Evolutionary conservation across 345 rosid species (phyloP).

Genomic region (Eucalyptus leucophloia): DNA sequence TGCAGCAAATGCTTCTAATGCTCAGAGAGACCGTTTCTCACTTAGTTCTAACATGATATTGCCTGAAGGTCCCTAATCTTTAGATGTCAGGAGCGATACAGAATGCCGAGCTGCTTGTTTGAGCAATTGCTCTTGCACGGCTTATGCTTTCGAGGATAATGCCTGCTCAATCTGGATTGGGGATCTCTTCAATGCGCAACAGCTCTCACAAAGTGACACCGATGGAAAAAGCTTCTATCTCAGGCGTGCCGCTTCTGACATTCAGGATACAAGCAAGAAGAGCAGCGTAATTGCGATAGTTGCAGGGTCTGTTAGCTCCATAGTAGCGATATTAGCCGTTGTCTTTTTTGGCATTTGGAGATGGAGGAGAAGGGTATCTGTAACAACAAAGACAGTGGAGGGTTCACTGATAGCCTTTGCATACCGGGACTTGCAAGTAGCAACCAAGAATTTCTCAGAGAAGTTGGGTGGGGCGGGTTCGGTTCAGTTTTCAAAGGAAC

Average conservation of each 20-base stretch:
- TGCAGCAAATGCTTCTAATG: constrained; percentile 7
- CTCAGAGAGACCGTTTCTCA: constrained; percentile 18
- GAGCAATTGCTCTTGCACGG: constrained; percentile 47
- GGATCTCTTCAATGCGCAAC: constrained; percentile 30
- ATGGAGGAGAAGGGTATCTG: constrained; percentile 6
- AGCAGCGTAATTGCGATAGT: neutral
- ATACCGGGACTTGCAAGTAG: constrained; percentile 49
- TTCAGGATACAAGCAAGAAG: constrained; percentile 19
- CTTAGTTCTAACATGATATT: neutral
- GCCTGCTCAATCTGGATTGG: constrained; percentile 45
- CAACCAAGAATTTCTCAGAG: constrained; percentile 65
- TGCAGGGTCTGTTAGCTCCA: constrained; percentile 19
- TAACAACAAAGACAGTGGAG: constrained; percentile 13
- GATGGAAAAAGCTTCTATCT: constrained; percentile 26
- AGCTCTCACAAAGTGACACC: constrained; percentile 10
- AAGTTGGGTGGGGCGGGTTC: constrained; percentile 82
- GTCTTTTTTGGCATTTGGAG: constrained; percentile 7
- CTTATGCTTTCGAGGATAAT: constrained; percentile 35
- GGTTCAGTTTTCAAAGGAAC: constrained; percentile 82
- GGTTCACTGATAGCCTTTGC: constrained; percentile 60
- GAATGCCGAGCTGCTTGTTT: constrained; percentile 39
- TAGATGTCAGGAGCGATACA: constrained; percentile 1
- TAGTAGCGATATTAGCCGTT: constrained; percentile 5
- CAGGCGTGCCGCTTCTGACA: constrained; percentile 52
- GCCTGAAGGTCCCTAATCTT: constrained; percentile 1